phyloP scores from a whole-genome alignment of 192 early-diverging fungal genomes.

The Lunasporangiospora selenospora region DNA sequence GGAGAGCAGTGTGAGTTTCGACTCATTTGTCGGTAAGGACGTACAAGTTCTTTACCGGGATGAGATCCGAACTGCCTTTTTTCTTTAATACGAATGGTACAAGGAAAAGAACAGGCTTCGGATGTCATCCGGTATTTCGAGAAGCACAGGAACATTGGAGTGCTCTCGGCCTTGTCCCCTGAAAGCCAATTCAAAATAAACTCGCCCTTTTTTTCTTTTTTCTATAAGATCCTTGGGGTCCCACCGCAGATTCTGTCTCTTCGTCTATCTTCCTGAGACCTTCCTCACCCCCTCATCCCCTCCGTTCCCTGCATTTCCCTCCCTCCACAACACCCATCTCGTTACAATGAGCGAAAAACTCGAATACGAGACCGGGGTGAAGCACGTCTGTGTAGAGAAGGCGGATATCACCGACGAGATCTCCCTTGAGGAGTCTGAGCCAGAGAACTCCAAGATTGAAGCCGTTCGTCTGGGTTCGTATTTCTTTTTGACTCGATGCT shows the following conservation, averaged over 20 bases:
- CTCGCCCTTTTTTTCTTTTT: background rate
- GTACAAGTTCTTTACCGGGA: background rate
- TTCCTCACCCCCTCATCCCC: slow-evolving; percentile 4
- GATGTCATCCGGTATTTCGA: background rate
- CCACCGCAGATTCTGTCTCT: slow-evolving; percentile 3
- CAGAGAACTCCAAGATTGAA: slow-evolving; percentile 14
- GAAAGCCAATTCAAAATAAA: background rate
- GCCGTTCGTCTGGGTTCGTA: slow-evolving; percentile 7
- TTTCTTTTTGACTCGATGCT: background rate
- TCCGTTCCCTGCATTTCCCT: background rate
- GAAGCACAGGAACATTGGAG: background rate
- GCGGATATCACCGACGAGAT: background rate
- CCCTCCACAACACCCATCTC: slow-evolving; percentile 1
- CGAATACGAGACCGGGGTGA: slow-evolving; percentile 4
- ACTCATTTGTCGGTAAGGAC: background rate
- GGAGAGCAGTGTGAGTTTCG: background rate
- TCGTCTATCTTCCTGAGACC: slow-evolving; percentile 11
- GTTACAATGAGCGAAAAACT: slow-evolving; percentile 8
- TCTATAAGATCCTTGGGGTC: slow-evolving; percentile 4
- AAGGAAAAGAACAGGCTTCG: background rate
- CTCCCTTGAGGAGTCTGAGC: slow-evolving; percentile 15
- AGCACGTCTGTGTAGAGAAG: background rate
- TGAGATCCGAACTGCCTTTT: background rate
- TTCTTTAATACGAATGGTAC: too few species aligned
- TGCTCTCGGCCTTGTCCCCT: background rate